Evolutionary conservation across 2,329 filamentous ascomycete genomes (phyloP).

Genomic region (Penicillium sclerotigenum): DNA sequence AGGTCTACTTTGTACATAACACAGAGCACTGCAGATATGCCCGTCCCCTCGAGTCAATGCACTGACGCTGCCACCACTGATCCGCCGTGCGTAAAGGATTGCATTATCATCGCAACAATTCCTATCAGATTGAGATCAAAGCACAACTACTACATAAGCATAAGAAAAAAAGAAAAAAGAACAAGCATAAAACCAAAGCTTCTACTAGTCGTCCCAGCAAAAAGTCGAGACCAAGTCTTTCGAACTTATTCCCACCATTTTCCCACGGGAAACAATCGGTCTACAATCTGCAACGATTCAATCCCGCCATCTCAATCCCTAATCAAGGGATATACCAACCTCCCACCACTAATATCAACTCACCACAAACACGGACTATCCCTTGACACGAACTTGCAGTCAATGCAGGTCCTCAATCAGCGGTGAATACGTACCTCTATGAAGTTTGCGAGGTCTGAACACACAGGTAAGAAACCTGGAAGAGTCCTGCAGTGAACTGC

Average conservation of each 20-base stretch:
- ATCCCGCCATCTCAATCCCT: not conserved
- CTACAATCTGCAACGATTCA: not conserved
- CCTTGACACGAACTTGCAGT: slow-evolving; percentile 3
- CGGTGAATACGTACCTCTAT: slow-evolving; percentile 3
- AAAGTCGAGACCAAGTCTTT: not conserved
- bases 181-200: not conserved
- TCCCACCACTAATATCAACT: slow-evolving; percentile 1
- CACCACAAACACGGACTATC: not conserved
- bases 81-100: slow-evolving; percentile 5
- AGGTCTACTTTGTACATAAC: slow-evolving; percentile 4
- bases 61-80: slow-evolving; percentile 3
- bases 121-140: not conserved
- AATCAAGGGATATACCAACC: slow-evolving; percentile 11
- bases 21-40: slow-evolving; percentile 9
- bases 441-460: not conserved
- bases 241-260: not conserved
- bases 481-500: not conserved
- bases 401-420: slow-evolving; percentile 2
- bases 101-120: slow-evolving; percentile 2
- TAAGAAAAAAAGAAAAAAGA: not conserved
- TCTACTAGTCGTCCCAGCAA: not conserved
- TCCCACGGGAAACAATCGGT: slow-evolving; percentile 8
- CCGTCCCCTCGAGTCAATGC: slow-evolving; percentile 3
- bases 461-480: not conserved
- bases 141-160: not conserved